Evolutionary conservation across 805 yeast genomes (phyloP).

Genomic region (Lachancea fermentati): DNA sequence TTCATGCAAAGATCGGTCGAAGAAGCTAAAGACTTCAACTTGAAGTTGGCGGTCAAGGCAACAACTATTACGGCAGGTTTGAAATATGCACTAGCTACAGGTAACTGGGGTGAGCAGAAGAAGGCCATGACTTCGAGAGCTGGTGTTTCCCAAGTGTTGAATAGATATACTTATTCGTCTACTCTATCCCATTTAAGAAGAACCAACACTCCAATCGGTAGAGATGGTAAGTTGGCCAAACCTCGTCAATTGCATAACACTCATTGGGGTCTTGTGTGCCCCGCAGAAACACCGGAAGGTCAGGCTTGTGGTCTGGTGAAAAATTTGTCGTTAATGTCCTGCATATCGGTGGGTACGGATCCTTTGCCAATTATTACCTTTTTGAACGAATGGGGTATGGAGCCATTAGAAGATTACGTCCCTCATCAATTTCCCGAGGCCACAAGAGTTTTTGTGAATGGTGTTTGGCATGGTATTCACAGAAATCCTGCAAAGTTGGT

Average conservation of each 20-base stretch:
- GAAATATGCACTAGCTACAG: constrained; percentile 96
- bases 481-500: constrained; percentile 81
- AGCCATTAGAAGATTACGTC: constrained; percentile 74
- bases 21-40: constrained; percentile 89
- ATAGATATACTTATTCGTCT: constrained; percentile 96
- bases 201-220: constrained; percentile 98
- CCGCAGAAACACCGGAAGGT: constrained; percentile 99
- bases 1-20: constrained; percentile 91
- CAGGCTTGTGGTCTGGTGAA: constrained; percentile 99
- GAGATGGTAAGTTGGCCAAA: constrained; percentile 96
- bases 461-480: constrained; percentile 89
- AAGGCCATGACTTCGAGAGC: constrained; percentile 98
- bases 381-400: constrained; percentile 83
- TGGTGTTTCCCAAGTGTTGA: constrained; percentile 98
- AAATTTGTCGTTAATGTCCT: constrained; percentile 96
- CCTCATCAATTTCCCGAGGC: constrained; percentile 86
- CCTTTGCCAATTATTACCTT: constrained; percentile 81
- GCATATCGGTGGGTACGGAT: constrained; percentile 96
- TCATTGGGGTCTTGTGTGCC: constrained; percentile 99
- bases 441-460: constrained; percentile 84
- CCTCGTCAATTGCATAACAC: constrained; percentile 96
- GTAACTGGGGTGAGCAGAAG: constrained; percentile 99
- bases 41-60: constrained; percentile 95
- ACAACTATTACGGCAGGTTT: constrained; percentile 99
- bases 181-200: constrained; percentile 98